These are phyloP conservation scores for Mrakia frigida DNA, from an alignment of 768 basidiomycete species.

Conservation along the genomic window DNA sequence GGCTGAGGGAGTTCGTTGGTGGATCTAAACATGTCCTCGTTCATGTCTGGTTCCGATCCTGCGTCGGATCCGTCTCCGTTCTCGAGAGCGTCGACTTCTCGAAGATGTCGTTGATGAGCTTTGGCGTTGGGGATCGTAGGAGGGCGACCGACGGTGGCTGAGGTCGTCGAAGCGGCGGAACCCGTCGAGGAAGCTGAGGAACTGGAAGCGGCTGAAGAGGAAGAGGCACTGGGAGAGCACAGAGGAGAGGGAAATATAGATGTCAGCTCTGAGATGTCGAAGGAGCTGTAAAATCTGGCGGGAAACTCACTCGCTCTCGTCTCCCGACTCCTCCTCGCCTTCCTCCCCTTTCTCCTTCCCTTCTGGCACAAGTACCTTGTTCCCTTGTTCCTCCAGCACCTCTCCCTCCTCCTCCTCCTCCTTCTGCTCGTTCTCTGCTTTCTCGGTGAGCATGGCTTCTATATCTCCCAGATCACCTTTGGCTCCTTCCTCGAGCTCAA, in stretches of 20 bases:
- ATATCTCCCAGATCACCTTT: background rate
- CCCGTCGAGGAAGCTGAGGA: background rate
- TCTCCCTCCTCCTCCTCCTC: background rate
- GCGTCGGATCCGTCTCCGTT: constrained; percentile 10
- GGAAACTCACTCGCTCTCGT: constrained; percentile 16
- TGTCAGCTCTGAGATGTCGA: background rate
- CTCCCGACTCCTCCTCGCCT: background rate
- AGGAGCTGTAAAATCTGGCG: background rate
- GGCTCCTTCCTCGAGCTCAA: constrained; percentile 2
- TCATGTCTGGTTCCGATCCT: constrained; percentile 18
- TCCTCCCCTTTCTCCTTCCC: background rate
- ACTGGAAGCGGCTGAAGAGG: background rate
- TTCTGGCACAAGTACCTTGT: background rate
- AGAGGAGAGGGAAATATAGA: background rate
- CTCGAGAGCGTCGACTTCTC: background rate
- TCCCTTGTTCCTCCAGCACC: background rate
- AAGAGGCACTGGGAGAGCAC: background rate
- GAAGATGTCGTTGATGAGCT: background rate
- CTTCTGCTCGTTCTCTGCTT: background rate
- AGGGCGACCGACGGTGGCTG: background rate
- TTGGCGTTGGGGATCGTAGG: constrained; percentile 1
- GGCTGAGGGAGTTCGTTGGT: constrained; percentile 27
- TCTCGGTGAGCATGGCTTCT: background rate
- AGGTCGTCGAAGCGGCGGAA: constrained; percentile 7
- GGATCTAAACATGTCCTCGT: constrained; percentile 24